Base-by-base conservation (phyloP, 1,284 basidiomycete species). In the Schizophyllum amplum region DNA sequence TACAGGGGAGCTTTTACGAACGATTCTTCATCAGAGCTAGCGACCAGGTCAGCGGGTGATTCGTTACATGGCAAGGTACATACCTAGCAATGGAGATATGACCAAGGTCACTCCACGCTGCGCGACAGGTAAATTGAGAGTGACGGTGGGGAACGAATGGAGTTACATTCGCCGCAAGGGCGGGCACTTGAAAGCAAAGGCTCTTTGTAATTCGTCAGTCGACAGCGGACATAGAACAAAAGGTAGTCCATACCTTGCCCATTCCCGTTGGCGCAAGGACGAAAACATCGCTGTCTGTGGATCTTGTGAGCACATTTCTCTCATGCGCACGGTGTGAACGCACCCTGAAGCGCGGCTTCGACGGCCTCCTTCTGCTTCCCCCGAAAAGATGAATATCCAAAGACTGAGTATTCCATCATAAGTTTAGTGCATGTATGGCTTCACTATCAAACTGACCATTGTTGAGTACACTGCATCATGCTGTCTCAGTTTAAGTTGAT, bases 111-210 rank as follows among this genome's bases (percentile, higher is more conserved):
- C 72, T 1, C 92, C 91, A 55, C 76, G 75, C 80, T 87, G 54
- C 9, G 11, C 20, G 22, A 20, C 4, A 2, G 3, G 48, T 50
- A 9, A 50, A 20, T 4, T 50, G 4, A 50, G 22, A 24, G 3
- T 11, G 11, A 5, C 48, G 11, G 21, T 11, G 9, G 1, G 54
- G 33, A 27, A 6, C 52, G 49, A 49, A 15, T 5, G 47, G n/a
- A 55, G 67, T 27, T 61, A 84, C 84, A 54, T 82, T 75, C 50
- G 80, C 81, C 1, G 85, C 84, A 20, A 89, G 73, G 0, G 92
- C 92, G 24, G 92, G 92, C 9, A 94, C 75, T 70, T 94, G 92
- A 65, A 94, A 95, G 69, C 92, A 95, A 4, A 94, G 66, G 61
- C 90, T 90, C 82, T 94, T 94, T 24, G 92, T 92, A 79, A 93